Percentiles rank a stretch among this genome's conserved stretches.
Evolutionary conservation across 805 yeast species (phyloP).

Genomic region (Cyberlindnera veronae): DNA sequence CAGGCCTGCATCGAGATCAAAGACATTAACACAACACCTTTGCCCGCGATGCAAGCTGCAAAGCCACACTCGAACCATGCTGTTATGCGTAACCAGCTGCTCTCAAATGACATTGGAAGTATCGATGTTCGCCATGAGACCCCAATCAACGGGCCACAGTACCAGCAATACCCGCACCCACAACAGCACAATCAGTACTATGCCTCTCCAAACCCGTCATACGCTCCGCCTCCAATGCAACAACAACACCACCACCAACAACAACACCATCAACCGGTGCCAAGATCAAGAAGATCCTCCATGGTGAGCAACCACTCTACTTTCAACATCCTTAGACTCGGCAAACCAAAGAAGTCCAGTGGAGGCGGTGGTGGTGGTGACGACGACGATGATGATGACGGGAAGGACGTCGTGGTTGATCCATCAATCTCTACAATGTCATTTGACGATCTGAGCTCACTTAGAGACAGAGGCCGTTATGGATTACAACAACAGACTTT

Average conservation of each 20-base stretch:
- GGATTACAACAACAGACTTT: slow-evolving; percentile 38
- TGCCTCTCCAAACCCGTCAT: slow-evolving; percentile 12
- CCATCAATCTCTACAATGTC: slow-evolving; percentile 42
- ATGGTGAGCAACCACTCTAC: slow-evolving; percentile 14
- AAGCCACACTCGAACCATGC: slow-evolving; percentile 9
- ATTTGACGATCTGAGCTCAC: slow-evolving; percentile 60
- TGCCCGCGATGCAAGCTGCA: slow-evolving; percentile 15
- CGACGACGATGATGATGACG: slow-evolving; percentile 36
- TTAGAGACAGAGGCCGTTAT: slow-evolving; percentile 66
- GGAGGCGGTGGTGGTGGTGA: slow-evolving; percentile 24
- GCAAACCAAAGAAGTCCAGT: slow-evolving; percentile 12
- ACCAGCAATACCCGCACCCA: slow-evolving; percentile 10
- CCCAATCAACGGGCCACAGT: slow-evolving; percentile 27
- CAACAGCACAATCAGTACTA: slow-evolving; percentile 16
- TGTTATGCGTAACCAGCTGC: slow-evolving; percentile 33
- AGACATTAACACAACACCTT: no score
- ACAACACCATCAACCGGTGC: slow-evolving; percentile 16
- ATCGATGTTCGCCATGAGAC: slow-evolving; percentile 44
- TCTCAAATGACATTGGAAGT: slow-evolving; percentile 38
- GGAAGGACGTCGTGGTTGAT: slow-evolving; percentile 33
- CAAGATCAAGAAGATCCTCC: slow-evolving; percentile 22
- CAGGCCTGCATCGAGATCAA: no score
- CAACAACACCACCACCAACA: slow-evolving; percentile 15
- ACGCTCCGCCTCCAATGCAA: slow-evolving; percentile 5
- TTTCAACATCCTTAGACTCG: slow-evolving; percentile 13